Conservation (phyloP, 129 eudicot genomes). For the Helichrysum umbraculigerum region DNA sequence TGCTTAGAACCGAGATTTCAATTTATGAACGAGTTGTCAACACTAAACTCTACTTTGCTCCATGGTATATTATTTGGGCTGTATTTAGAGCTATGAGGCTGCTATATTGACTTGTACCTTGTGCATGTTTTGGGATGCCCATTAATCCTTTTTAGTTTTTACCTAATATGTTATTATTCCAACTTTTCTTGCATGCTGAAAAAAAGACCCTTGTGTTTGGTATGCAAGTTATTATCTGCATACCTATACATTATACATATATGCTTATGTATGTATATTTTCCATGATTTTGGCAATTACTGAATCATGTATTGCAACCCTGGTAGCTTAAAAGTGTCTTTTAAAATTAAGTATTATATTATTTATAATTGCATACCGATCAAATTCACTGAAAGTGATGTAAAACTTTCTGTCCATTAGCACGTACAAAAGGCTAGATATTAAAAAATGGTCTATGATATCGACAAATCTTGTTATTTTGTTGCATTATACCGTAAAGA, state of each 20-base stretch:
- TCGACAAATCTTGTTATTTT: not conserved
- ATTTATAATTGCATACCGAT: not conserved
- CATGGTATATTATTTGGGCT: not conserved
- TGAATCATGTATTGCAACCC: not conserved
- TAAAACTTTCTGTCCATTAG: not conserved
- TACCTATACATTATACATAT: too few species aligned
- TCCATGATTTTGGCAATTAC: not conserved
- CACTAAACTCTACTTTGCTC: not conserved
- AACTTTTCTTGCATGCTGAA: not conserved
- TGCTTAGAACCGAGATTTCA: not conserved
- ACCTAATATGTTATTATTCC: not conserved
- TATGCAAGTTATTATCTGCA: not conserved
- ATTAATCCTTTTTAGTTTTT: not conserved
- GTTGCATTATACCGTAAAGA: conserved; percentile 10
- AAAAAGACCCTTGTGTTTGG: too few species aligned
- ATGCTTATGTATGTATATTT: too few species aligned
- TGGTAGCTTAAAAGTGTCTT: not conserved
- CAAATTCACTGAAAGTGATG: not conserved
- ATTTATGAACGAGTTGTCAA: not conserved
- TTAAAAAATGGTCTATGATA: not conserved
- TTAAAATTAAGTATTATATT: not conserved
- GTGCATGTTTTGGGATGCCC: not conserved
- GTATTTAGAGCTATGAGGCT: not conserved
- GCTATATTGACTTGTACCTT: not conserved
- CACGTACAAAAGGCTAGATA: not conserved